These are phyloP conservation scores for Globisporangium carolinianum DNA, from an alignment of 352 stramenopile genomes.

Conservation along the genomic window DNA sequence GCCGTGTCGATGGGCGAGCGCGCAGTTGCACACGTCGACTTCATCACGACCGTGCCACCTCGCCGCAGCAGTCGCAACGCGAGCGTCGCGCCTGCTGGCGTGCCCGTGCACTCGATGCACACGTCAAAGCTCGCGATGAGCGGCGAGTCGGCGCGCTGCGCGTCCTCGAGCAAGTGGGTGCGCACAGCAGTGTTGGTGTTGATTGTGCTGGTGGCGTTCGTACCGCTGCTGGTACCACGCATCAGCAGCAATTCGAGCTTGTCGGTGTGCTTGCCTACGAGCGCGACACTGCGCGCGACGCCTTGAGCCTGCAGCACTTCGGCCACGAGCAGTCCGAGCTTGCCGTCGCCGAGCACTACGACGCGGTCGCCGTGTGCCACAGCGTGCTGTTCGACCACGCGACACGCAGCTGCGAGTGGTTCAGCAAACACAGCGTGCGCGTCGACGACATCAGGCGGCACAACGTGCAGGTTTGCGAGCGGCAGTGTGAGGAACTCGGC, in stretches of 20 bases:
- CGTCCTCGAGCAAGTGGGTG: too few species aligned
- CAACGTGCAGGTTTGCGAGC: constrained; percentile 73
- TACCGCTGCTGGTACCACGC: too few species aligned
- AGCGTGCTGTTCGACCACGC: constrained; percentile 80
- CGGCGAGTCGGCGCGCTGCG: too few species aligned
- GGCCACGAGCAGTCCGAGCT: constrained; percentile 81
- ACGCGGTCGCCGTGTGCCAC: constrained; percentile 50
- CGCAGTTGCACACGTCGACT: constrained; percentile 41
- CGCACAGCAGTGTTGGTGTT: too few species aligned
- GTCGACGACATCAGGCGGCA: constrained; percentile 60
- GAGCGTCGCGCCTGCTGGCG: constrained; percentile 26
- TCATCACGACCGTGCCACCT: constrained; percentile 35
- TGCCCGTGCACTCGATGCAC: constrained; percentile 62
- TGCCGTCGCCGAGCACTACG: constrained; percentile 84
- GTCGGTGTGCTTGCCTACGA: constrained; percentile 54
- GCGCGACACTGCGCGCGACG: constrained; percentile 24
- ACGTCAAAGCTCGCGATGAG: constrained; percentile 34
- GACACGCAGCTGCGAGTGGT: constrained; percentile 80
- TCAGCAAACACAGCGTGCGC: constrained; percentile 79
- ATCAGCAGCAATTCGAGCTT: constrained; percentile 38
- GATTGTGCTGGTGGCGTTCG: too few species aligned
- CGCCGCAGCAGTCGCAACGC: constrained; percentile 34
- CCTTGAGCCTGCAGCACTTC: constrained; percentile 56
- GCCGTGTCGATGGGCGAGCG: constrained; percentile 22
- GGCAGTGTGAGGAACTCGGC: constrained; percentile 81